Conservation (phyloP, 2,329 filamentous ascomycete genomes). For the Kalmusia sp. region DNA sequence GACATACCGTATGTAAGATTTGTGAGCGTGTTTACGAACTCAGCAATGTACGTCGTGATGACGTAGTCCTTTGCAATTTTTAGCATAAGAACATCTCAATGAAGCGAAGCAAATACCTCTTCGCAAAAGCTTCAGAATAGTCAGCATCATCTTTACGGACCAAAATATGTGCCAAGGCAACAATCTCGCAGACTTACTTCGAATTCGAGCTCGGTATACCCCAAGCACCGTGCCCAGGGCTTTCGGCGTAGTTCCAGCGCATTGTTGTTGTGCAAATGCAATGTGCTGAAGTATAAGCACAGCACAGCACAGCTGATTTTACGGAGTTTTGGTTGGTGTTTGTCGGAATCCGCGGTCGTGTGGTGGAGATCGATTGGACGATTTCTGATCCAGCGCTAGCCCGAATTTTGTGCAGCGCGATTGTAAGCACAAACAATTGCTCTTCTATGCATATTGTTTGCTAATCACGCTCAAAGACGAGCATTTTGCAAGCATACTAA, state of each 20-base stretch:
- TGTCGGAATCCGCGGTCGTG: background rate
- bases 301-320: too few species aligned
- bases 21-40: conserved; percentile 62
- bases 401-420: too few species aligned
- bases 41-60: conserved; percentile 59
- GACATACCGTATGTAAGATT: conserved; percentile 58
- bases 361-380: background rate
- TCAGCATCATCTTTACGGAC: conserved; percentile 12
- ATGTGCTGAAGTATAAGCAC: background rate
- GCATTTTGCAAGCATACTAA: background rate
- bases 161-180: background rate
- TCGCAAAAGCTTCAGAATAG: conserved; percentile 42
- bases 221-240: conserved; percentile 17
- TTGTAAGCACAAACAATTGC: too few species aligned
- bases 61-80: conserved; percentile 58
- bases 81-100: conserved; percentile 1
- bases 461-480: too few species aligned
- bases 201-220: conserved; percentile 11
- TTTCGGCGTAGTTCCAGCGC: conserved; percentile 15
- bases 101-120: conserved; percentile 34
- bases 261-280: background rate
- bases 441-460: too few species aligned
- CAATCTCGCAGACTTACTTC: conserved; percentile 1
- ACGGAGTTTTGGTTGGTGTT: background rate
- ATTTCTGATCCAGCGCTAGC: background rate